Base-by-base conservation (phyloP, 768 basidiomycete genomes). In the Fomitopsis serialis region DNA sequence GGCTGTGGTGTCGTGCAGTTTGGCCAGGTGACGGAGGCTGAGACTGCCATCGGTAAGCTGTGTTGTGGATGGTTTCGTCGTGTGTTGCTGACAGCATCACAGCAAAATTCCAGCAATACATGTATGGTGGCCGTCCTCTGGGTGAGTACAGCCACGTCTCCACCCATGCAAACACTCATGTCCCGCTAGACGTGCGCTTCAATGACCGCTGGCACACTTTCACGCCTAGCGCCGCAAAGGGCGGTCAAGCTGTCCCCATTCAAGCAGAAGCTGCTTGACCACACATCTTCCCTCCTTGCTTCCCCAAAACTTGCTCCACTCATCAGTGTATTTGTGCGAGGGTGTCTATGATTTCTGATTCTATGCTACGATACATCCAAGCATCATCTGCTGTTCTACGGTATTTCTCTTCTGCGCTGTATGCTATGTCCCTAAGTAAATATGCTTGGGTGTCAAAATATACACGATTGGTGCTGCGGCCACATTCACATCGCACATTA, bases 1-100 rank as follows among this genome's bases (percentile, higher is more conserved):
- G 96, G 96, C 13, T 86, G 88, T 54, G 97, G 96, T 63, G 90
- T 99, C 43, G 96, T 98, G 12, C 95, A 98, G 68, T 98, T 99
- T 66, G 79, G 84, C 24, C 87, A 89, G 62, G 81, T 89, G 23
- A 66, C 75, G 7, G 95, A 98, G 69, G 96, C 95, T 8, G 92
- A 96, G 72, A 95, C 93, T 10, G 95, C 95, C 4, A 95, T 96
- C 52, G 86, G 89, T 89, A 56, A 8, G 82, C 66, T 11, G 17
- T 23, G 2, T 17, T 32, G 23, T 10, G 23, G 19, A 9, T 58
- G 37, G 9, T 37, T 21, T 27, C 2, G 12, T 45, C 19, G 3
- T 21, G 37, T 50, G 19, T 5, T 15, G 32, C 42, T 24, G 23
- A 42, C 42, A 45, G 37, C 34, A 27, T 25, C 42, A 22, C 55